phyloP scores from a whole-genome alignment of 225 moss, liverwort and hornwort species.

The Pleurozium schreberi region DNA sequence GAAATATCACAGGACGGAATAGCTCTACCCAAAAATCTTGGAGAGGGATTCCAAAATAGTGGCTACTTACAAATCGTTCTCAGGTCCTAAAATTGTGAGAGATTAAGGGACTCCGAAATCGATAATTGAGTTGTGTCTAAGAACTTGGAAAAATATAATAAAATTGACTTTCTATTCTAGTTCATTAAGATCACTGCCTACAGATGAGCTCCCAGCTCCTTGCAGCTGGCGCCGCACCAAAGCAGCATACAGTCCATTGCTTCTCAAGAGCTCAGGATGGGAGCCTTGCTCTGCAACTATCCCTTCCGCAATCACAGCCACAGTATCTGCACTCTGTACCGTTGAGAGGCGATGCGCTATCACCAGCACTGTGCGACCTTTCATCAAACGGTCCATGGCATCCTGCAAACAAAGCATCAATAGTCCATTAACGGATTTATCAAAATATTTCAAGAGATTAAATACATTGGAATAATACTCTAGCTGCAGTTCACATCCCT shows the following conservation, averaged over 20 bases:
- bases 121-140: too few species aligned
- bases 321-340: conserved; percentile 81
- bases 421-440: neutral
- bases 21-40: neutral
- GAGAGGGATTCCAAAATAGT: neutral
- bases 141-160: neutral
- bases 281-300: conserved; percentile 79
- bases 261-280: conserved; percentile 58
- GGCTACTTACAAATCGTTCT: neutral
- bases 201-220: conserved; percentile 66
- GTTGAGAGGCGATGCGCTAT: conserved; percentile 97
- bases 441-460: neutral
- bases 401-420: conserved; percentile 31
- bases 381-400: conserved; percentile 97
- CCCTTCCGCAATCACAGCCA: conserved; percentile 82
- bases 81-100: neutral
- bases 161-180: neutral
- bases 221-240: conserved; percentile 90
- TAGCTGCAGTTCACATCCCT: neutral
- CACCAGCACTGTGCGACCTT: conserved; percentile 86
- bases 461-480: neutral
- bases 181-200: conserved; percentile 13
- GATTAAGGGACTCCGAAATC: neutral
- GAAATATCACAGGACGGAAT: neutral
- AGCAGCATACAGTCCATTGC: conserved; percentile 70